Evolutionary conservation across 208 protist species (phyloP).

Genomic region (Trichomonas tenax): DNA sequence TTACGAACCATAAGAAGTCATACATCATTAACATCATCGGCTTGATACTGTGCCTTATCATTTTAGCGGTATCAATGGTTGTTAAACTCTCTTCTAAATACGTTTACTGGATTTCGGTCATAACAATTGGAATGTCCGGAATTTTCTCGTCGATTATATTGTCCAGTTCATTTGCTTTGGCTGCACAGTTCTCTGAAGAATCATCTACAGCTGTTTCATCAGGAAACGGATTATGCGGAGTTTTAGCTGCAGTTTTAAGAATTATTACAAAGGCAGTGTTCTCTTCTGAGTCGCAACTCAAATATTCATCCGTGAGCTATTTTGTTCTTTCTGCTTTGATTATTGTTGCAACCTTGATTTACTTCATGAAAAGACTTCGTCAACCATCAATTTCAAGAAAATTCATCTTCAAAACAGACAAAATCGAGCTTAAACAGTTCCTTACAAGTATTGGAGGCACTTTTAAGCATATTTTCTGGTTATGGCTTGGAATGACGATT

Average conservation of each 20-base stretch:
- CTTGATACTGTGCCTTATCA: background rate
- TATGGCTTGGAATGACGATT: background rate
- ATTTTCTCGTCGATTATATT: background rate
- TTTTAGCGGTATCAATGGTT: background rate
- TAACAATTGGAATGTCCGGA: background rate
- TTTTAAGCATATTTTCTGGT: background rate
- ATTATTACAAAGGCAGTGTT: background rate
- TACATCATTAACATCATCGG: background rate
- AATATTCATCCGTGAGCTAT: background rate
- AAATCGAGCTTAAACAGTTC: background rate
- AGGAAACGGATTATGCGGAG: background rate
- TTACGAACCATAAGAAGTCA: background rate
- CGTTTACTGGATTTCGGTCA: background rate
- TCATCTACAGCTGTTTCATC: background rate
- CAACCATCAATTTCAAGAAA: background rate
- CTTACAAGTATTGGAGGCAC: background rate
- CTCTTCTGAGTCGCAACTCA: no score
- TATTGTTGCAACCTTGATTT: background rate
- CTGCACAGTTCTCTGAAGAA: background rate
- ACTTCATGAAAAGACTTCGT: background rate
- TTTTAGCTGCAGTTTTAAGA: background rate
- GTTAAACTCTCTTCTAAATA: background rate
- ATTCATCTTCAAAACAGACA: background rate
- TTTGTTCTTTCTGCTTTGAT: background rate
- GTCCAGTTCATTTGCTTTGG: background rate